Evolutionary conservation across 2,329 filamentous ascomycete species (phyloP), one percentile per base, ranked within the genome.

Genomic region (Botryosphaeria dothidea): DNA sequence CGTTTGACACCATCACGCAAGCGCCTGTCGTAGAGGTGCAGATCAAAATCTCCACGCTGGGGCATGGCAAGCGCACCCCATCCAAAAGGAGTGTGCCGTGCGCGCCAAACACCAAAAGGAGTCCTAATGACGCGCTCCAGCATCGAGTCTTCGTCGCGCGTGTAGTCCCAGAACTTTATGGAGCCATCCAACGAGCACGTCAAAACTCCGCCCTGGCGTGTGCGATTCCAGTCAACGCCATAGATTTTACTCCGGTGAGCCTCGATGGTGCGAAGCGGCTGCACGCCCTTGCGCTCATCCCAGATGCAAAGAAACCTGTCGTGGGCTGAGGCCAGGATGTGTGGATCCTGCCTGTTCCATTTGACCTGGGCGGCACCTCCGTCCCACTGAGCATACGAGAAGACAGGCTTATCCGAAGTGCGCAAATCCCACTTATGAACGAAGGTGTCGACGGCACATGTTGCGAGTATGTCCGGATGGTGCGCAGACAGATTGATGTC

Each of bases 401-500:
- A 83, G 9, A 87, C 90, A 7, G 92, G 92, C 68, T 90, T 86
- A 46, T 85, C 84, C 0, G 92, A 89, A 58, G 86, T 85, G 38
- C 93, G 87, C 51, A 97, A 81, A 78, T 97, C 93, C 92, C 94
- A 97, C 72, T 89, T 92, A 76, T 96, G 92, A 8, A 97, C 91
- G 72, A 93, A 96, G 58, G 93, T 95, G 77, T 97, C 93, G 31
- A 97, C 92, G 3, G 92, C 91, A 76, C 93, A 97, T 0, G 94
- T 97, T 9, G 93, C 92, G 17, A 97, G 85, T 48, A 93, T 83
- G 73, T 97, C 93, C 0, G 93, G 92, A 73, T 97, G 91, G 70
- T 96, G 92, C 4, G 93, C 93, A 0, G 92, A 96, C 77, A 97
- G 97, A 76, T 97, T 97, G 77, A 97, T 93, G 75, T 97, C 93